A percentile compares a stretch with the other conserved stretches of the same genome.
phyloP scores from a whole-genome alignment of 192 early-diverging fungal genomes.

The Umbelopsis vinacea region DNA sequence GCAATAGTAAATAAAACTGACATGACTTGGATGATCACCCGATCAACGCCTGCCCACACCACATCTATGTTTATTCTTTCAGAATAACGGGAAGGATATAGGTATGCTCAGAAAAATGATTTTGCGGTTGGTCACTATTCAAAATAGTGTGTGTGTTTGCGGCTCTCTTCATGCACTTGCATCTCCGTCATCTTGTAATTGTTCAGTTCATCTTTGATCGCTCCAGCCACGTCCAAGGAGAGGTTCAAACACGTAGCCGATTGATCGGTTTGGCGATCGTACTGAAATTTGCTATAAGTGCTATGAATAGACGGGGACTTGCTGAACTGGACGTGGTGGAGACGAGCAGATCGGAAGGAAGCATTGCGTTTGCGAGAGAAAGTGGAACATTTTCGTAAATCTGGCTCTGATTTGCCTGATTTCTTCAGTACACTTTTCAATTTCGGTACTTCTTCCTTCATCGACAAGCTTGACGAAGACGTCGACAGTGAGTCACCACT shows the following conservation, averaged over 20 bases:
- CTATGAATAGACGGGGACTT: slow-evolving; percentile 58
- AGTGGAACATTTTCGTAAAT: neutral
- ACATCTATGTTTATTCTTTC: slow-evolving; percentile 1
- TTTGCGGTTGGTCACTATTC: slow-evolving; percentile 33
- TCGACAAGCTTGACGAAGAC: neutral
- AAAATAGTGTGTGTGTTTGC: slow-evolving; percentile 72
- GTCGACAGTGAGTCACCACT: slow-evolving; percentile 12
- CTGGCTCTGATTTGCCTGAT: slow-evolving; percentile 3
- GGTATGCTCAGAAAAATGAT: neutral
- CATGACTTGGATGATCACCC: neutral
- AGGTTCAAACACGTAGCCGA: slow-evolving; percentile 78
- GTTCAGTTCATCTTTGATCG: slow-evolving; percentile 94
- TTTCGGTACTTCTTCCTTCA: neutral
- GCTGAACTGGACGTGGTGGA: slow-evolving; percentile 46
- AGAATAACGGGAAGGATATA: neutral
- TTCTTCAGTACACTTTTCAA: slow-evolving; percentile 8
- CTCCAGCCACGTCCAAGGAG: slow-evolving; percentile 79
- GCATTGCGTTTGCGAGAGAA: neutral
- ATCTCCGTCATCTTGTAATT: slow-evolving; percentile 92
- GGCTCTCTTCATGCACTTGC: slow-evolving; percentile 82
- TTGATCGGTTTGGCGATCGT: slow-evolving; percentile 87
- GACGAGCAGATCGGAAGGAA: neutral
- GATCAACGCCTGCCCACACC: neutral
- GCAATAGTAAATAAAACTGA: neutral
- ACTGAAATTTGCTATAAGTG: slow-evolving; percentile 76